Percentiles rank a stretch among this genome's conserved stretches.
Conservation (phyloP, 75 land plant species). For the Ceratopteris richardii region DNA sequence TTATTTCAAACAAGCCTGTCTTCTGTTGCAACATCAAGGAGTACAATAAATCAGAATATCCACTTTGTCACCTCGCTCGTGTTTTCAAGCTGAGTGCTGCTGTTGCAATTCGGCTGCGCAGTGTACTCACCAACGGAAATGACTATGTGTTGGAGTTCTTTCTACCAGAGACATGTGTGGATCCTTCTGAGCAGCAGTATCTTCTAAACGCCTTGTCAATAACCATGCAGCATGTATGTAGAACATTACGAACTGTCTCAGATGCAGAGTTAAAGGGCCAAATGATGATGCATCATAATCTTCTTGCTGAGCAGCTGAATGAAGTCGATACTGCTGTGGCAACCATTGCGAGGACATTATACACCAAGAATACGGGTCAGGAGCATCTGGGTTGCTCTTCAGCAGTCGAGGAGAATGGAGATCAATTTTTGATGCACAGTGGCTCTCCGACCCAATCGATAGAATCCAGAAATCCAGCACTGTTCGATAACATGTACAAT, state of each 20-base stretch:
- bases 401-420: no score
- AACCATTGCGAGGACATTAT: neutral
- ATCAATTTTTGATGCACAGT: no score
- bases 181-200: slow-evolving; percentile 44
- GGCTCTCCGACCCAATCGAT: neutral
- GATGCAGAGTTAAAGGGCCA: slow-evolving; percentile 48
- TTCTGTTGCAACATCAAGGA: slow-evolving; percentile 50
- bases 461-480: neutral
- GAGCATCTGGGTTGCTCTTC: neutral
- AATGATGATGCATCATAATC: no score
- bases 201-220: slow-evolving; percentile 58
- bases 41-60: slow-evolving; percentile 61
- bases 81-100: slow-evolving; percentile 58
- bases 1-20: slow-evolving; percentile 52
- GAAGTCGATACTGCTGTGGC: no score
- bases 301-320: no score
- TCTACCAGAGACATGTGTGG: slow-evolving; percentile 52
- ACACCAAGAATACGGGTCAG: neutral
- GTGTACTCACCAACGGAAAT: slow-evolving; percentile 38
- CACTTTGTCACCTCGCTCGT: slow-evolving; percentile 73
- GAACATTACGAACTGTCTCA: slow-evolving; percentile 60
- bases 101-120: slow-evolving; percentile 76
- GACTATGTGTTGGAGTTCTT: slow-evolving; percentile 88
- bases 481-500: neutral
- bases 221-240: slow-evolving; percentile 53